phyloP scores from a whole-genome alignment of 2,329 filamentous ascomycete species.

The Fusarium sp. region DNA sequence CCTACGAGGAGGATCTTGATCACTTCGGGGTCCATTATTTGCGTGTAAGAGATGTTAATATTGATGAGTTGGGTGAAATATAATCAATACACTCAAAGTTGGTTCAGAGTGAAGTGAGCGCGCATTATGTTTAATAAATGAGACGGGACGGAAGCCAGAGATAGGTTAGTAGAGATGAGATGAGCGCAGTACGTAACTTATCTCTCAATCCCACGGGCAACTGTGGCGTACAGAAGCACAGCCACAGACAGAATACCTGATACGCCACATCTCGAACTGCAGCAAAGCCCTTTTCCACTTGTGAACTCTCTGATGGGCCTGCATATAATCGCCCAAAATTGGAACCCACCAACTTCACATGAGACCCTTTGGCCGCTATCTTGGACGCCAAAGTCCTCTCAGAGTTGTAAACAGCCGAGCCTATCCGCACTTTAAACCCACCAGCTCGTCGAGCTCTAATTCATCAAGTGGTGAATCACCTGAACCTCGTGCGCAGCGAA shows the following conservation, averaged over 20 bases:
- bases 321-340: slow-evolving; percentile 42
- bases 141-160: slow-evolving; percentile 6
- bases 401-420: slow-evolving; percentile 30
- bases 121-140: slow-evolving; percentile 21
- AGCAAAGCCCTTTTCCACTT: slow-evolving; percentile 42
- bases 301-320: slow-evolving; percentile 38
- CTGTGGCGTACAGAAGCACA: slow-evolving; percentile 27
- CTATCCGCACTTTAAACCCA: slow-evolving; percentile 5
- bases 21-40: slow-evolving; percentile 58
- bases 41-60: background rate
- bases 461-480: slow-evolving; percentile 42
- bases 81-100: background rate
- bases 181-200: slow-evolving; percentile 44
- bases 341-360: slow-evolving; percentile 47
- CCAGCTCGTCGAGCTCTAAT: slow-evolving; percentile 17
- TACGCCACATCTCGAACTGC: slow-evolving; percentile 37
- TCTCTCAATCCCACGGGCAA: slow-evolving; percentile 22
- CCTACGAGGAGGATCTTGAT: slow-evolving; percentile 69
- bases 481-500: slow-evolving; percentile 23
- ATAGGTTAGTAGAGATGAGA: slow-evolving; percentile 31
- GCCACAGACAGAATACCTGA: slow-evolving; percentile 18
- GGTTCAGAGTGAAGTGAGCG: background rate
- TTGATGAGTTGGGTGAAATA: background rate
- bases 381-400: slow-evolving; percentile 45
- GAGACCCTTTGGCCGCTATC: slow-evolving; percentile 41